These are phyloP conservation scores for Xylaria sp. DNA, from an alignment of 2,329 filamentous ascomycete species.

Conservation along the genomic window DNA sequence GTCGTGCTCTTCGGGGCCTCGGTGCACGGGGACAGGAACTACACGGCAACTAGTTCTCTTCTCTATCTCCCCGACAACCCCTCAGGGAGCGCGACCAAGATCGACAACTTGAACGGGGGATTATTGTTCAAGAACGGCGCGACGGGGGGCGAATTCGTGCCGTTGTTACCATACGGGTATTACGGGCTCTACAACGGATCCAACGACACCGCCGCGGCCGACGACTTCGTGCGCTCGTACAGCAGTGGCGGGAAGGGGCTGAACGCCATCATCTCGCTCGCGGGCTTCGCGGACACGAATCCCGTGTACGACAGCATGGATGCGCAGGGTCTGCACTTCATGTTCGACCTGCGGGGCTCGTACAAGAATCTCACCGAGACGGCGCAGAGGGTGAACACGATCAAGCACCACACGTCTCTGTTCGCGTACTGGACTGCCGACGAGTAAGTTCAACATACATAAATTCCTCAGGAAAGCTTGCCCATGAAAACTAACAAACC, in stretches of 20 bases:
- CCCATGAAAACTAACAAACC: slow-evolving; percentile 8
- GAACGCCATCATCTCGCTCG: slow-evolving; percentile 58
- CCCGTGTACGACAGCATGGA: slow-evolving; percentile 55
- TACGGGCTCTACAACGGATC: slow-evolving; percentile 56
- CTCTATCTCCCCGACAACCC: slow-evolving; percentile 57
- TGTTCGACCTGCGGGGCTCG: slow-evolving; percentile 58
- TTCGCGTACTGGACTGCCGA: slow-evolving; percentile 60
- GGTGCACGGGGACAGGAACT: slow-evolving; percentile 47
- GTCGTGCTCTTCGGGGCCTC: slow-evolving; percentile 53
- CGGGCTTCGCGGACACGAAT: slow-evolving; percentile 52
- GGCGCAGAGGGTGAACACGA: slow-evolving; percentile 52
- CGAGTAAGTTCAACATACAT: slow-evolving; percentile 49
- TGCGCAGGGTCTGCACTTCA: slow-evolving; percentile 52
- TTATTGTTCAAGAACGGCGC: slow-evolving; percentile 53
- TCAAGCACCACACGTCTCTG: slow-evolving; percentile 54
- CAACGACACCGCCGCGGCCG: slow-evolving; percentile 39
- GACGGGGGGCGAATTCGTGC: slow-evolving; percentile 52
- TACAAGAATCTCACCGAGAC: slow-evolving; percentile 58
- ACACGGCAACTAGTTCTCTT: slow-evolving; percentile 52
- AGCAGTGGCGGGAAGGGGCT: slow-evolving; percentile 53
- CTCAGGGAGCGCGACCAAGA: slow-evolving; percentile 56
- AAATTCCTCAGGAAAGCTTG: no score
- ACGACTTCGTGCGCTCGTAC: slow-evolving; percentile 54
- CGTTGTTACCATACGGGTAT: slow-evolving; percentile 58
- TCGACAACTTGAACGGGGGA: slow-evolving; percentile 58